These are phyloP conservation scores for Naegleria gruberi DNA, from an alignment of 208 protist species.

Conservation along the genomic window DNA sequence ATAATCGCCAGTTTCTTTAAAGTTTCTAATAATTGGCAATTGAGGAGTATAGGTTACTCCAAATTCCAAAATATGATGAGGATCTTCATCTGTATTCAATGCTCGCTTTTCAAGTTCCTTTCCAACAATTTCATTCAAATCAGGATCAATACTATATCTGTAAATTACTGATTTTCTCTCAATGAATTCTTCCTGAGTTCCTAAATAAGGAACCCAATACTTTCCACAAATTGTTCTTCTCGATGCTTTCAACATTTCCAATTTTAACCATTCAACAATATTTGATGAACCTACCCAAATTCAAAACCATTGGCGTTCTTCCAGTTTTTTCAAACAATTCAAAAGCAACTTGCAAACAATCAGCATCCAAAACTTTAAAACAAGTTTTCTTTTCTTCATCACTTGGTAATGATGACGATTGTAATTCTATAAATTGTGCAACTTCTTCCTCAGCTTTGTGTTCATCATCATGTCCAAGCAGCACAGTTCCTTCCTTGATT, in stretches of 20 bases:
- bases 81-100: not conserved
- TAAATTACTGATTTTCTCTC: not conserved
- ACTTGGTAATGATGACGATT: too few relatives aligned
- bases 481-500: not conserved
- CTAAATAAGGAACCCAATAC: not conserved
- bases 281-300: not conserved
- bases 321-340: not conserved
- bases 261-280: not conserved
- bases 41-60: not conserved
- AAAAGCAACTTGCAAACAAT: not conserved
- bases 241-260: not conserved
- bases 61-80: not conserved
- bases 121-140: not conserved
- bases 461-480: not conserved
- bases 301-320: not conserved
- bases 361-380: not conserved
- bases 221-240: not conserved
- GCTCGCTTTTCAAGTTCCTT: not conserved
- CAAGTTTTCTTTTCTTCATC: not conserved
- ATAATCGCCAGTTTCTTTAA: not conserved
- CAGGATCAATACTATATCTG: not conserved
- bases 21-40: not conserved
- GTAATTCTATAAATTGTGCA: too few relatives aligned
- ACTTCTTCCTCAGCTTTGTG: not conserved
- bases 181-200: not conserved